These are phyloP conservation scores for Ogataea haglerorum DNA, from an alignment of 805 yeast genomes.

Conservation along the genomic window DNA sequence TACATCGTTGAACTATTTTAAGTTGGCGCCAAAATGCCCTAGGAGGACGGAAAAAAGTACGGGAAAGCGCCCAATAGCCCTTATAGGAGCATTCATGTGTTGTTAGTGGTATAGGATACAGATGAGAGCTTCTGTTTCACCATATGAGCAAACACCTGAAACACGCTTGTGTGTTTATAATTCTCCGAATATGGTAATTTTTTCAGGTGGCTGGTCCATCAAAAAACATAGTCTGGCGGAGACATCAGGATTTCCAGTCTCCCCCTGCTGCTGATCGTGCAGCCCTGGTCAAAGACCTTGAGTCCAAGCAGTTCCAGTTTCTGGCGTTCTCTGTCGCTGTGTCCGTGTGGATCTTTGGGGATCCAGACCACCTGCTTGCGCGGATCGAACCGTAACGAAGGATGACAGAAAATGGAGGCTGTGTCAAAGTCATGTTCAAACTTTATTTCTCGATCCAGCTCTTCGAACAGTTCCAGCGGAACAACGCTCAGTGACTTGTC, in stretches of 20 bases:
- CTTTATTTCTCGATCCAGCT: slow-evolving; percentile 3
- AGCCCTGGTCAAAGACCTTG: slow-evolving; percentile 19
- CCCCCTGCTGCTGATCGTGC: slow-evolving; percentile 13
- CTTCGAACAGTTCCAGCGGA: slow-evolving; percentile 32
- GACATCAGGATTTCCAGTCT: slow-evolving; percentile 10
- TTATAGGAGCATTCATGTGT: too few species aligned
- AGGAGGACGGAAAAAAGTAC: neutral
- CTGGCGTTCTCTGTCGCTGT: slow-evolving; percentile 26
- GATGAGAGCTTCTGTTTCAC: too few species aligned
- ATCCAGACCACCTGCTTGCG: slow-evolving; percentile 23
- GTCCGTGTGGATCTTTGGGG: slow-evolving; percentile 33
- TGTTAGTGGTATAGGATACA: too few species aligned
- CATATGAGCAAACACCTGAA: too few species aligned
- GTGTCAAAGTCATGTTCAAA: slow-evolving; percentile 5
- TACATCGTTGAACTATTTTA: neutral
- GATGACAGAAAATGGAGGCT: slow-evolving; percentile 22
- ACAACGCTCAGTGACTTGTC: slow-evolving; percentile 34
- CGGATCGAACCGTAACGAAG: slow-evolving; percentile 24
- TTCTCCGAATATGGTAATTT: slow-evolving; percentile 13
- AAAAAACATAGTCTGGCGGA: slow-evolving; percentile 19
- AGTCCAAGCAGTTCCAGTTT: slow-evolving; percentile 23
- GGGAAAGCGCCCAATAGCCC: neutral
- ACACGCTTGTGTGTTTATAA: slow-evolving; percentile 10
- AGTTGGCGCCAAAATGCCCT: neutral
- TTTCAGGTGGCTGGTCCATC: slow-evolving; percentile 18